Conservation (phyloP, 129 eudicot species). For the Flaveria robusta region DNA sequence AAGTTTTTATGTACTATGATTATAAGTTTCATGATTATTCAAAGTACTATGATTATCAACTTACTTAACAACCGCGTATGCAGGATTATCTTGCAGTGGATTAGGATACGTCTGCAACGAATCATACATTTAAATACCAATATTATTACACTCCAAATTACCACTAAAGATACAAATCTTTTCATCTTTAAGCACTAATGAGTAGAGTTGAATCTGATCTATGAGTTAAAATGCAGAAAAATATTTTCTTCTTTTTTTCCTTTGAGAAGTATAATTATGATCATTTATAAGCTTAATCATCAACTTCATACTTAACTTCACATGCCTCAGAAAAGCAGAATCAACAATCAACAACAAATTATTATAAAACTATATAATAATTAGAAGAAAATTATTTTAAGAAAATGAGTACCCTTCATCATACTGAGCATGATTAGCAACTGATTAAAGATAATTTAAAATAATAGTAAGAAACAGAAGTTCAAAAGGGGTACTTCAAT, state of each 20-base stretch:
- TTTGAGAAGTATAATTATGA: slow-evolving; percentile 9
- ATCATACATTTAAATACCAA: slow-evolving; percentile 24
- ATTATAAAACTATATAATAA: neutral
- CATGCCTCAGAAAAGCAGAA: slow-evolving; percentile 4
- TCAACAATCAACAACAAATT: slow-evolving; percentile 4
- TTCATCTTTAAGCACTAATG: neutral
- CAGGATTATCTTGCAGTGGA: slow-evolving; percentile 89
- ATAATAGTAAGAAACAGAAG: neutral
- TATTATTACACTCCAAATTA: neutral
- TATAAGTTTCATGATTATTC: neutral
- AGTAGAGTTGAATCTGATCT: slow-evolving; percentile 2
- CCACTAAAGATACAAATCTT: neutral
- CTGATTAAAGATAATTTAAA: neutral
- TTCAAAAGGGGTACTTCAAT: slow-evolving; percentile 1
- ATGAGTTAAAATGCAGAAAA: neutral
- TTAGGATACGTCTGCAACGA: slow-evolving; percentile 68
- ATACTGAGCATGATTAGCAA: neutral
- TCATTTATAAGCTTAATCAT: neutral
- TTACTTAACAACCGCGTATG: slow-evolving; percentile 85
- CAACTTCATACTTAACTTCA: slow-evolving; percentile 12
- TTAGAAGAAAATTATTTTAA: neutral
- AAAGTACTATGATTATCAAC: slow-evolving; percentile 15
- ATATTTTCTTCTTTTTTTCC: neutral
- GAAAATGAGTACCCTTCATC: slow-evolving; percentile 10
- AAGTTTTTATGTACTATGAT: slow-evolving; percentile 5